These are phyloP conservation scores for Fusarium continuum DNA, from an alignment of 2,329 filamentous ascomycete genomes.

Conservation along the genomic window DNA sequence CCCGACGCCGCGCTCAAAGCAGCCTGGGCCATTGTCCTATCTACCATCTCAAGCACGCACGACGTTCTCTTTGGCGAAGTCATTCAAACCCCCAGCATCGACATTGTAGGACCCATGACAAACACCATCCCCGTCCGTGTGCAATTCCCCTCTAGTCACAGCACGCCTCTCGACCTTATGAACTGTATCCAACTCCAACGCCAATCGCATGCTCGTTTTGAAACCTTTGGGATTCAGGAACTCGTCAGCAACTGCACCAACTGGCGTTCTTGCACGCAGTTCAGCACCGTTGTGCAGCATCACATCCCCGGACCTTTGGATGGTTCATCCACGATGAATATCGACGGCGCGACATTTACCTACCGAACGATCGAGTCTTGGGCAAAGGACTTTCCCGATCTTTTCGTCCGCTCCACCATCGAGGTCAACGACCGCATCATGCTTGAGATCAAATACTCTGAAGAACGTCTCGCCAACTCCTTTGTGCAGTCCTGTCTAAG, in stretches of 20 bases:
- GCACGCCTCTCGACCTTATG: conserved; percentile 60
- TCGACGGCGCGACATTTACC: conserved; percentile 57
- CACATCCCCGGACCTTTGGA: conserved; percentile 46
- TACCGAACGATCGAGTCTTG: conserved; percentile 54
- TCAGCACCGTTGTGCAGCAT: conserved; percentile 65
- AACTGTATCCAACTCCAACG: conserved; percentile 60
- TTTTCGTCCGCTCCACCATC: conserved; percentile 56
- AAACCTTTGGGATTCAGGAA: conserved; percentile 61
- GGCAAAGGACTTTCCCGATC: conserved; percentile 55
- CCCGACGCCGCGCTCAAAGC: conserved; percentile 65
- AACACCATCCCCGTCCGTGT: conserved; percentile 62
- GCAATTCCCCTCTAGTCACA: conserved; percentile 53
- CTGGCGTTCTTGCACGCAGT: conserved; percentile 63
- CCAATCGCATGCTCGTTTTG: conserved; percentile 57
- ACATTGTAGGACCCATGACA: conserved; percentile 59
- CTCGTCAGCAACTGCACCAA: conserved; percentile 63
- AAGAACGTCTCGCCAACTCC: conserved; percentile 52
- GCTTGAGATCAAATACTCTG: conserved; percentile 57
- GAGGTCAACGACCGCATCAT: conserved; percentile 50
- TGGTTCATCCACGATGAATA: conserved; percentile 54
- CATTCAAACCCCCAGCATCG: conserved; percentile 55
- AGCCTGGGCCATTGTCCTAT: conserved; percentile 66
- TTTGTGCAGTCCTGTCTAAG: conserved; percentile 57
- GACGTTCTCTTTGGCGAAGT: conserved; percentile 68
- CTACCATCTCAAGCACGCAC: conserved; percentile 56